Evolutionary conservation across 1,284 basidiomycete species (phyloP).

Genomic region (Ceratobasidium sp.): DNA sequence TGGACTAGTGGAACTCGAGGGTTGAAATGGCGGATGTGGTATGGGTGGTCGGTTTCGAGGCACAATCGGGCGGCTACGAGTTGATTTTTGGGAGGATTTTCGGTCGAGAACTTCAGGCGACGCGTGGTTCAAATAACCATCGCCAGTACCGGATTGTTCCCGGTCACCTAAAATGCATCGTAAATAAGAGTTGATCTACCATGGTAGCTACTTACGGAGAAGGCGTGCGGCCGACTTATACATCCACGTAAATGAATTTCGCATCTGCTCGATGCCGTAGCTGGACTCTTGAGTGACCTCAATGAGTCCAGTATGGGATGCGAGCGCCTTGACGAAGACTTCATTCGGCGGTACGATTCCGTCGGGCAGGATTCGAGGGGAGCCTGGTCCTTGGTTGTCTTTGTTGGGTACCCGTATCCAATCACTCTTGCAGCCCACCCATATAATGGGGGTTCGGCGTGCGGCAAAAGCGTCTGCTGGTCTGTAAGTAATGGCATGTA

Average conservation of each 20-base stretch:
- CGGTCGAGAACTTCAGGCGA: constrained; percentile 43
- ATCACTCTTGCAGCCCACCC: constrained; percentile 81
- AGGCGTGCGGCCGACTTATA: constrained; percentile 71
- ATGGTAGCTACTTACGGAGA: constrained; percentile 56
- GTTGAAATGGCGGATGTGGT: neutral
- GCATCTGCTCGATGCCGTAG: constrained; percentile 71
- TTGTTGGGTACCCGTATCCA: constrained; percentile 28
- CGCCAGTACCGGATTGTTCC: constrained; percentile 56
- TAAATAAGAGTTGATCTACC: constrained; percentile 37
- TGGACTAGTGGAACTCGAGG: neutral
- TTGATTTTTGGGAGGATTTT: neutral
- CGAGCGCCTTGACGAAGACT: constrained; percentile 64
- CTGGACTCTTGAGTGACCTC: constrained; percentile 69
- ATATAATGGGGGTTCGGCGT: constrained; percentile 70
- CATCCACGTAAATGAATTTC: constrained; percentile 74
- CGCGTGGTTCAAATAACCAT: constrained; percentile 52
- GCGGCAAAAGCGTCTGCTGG: constrained; percentile 67
- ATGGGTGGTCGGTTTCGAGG: neutral
- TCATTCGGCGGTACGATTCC: constrained; percentile 68
- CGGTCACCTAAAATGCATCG: constrained; percentile 53
- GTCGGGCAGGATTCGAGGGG: constrained; percentile 55
- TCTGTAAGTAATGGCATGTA: constrained; percentile 4
- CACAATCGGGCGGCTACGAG: neutral
- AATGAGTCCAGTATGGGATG: constrained; percentile 75
- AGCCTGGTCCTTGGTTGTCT: neutral